Conservation (phyloP, 2,329 filamentous ascomycete genomes). For the Aureobasidium sp. region DNA sequence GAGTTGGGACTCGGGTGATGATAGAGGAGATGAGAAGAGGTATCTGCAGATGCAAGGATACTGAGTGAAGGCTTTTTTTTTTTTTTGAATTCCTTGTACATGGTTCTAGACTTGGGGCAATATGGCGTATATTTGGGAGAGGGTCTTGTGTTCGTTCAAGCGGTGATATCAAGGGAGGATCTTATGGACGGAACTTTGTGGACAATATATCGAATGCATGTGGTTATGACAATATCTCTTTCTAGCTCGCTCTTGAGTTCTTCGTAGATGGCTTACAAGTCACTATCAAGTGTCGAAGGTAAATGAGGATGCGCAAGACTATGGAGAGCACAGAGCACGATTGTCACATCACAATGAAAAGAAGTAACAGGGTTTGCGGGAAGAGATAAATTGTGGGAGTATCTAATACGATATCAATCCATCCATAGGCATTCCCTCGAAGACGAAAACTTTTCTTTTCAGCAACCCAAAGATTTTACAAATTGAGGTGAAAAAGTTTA, state of each 20-base stretch:
- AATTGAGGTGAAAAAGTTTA: slow-evolving; percentile 43
- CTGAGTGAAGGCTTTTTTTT: background rate
- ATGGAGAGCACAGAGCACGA: background rate
- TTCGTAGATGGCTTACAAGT: background rate
- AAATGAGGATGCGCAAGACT: background rate
- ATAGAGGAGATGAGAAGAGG: slow-evolving; percentile 13
- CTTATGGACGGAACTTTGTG: background rate
- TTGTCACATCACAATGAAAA: too few relatives aligned
- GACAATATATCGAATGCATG: background rate
- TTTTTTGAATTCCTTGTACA: background rate
- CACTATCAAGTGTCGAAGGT: too few relatives aligned
- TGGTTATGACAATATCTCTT: background rate
- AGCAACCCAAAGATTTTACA: background rate
- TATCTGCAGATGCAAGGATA: slow-evolving; percentile 12
- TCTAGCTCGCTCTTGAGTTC: background rate
- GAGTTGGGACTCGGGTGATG: slow-evolving; percentile 11
- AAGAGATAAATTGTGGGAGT: slow-evolving; percentile 4
- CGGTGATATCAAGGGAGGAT: background rate
- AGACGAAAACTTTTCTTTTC: background rate
- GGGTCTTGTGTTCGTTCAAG: background rate
- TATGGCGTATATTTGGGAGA: background rate
- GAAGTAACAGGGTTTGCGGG: background rate
- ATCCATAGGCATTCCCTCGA: background rate
- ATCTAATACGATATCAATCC: slow-evolving; percentile 7
- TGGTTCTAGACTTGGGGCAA: background rate